Evolutionary conservation across 2,329 filamentous ascomycete species (phyloP).

Genomic region (Aplosporella prunicola): DNA sequence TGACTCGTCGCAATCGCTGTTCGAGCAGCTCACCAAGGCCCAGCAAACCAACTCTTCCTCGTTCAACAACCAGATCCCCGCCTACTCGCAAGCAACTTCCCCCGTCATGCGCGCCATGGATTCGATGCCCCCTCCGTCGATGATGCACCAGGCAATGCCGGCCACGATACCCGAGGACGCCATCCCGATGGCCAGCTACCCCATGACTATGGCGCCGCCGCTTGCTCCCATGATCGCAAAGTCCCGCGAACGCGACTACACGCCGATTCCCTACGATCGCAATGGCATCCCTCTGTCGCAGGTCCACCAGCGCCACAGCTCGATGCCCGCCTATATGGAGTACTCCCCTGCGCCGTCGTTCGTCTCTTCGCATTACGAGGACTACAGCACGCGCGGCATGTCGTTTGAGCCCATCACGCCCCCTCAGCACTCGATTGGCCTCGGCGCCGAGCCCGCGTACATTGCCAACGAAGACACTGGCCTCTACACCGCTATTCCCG

Average conservation of each 20-base stretch:
- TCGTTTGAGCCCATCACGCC: slow-evolving; percentile 96
- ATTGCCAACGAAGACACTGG: slow-evolving; percentile 97
- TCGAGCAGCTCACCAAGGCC: slow-evolving; percentile 98
- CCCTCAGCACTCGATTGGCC: slow-evolving; percentile 75
- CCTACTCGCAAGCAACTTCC: slow-evolving; percentile 71
- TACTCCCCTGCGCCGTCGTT: slow-evolving; percentile 97
- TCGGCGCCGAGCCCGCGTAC: slow-evolving; percentile 84
- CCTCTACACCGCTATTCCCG: slow-evolving; percentile 88
- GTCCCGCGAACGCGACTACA: slow-evolving; percentile 73
- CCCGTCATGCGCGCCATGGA: slow-evolving; percentile 86
- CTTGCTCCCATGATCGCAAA: slow-evolving; percentile 68
- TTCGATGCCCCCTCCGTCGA: slow-evolving; percentile 84
- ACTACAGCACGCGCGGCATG: slow-evolving; percentile 92
- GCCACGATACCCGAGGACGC: slow-evolving; percentile 49
- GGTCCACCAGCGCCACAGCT: slow-evolving; percentile 84
- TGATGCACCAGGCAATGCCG: slow-evolving; percentile 55
- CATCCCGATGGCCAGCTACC: slow-evolving; percentile 50
- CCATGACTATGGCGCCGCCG: slow-evolving; percentile 62
- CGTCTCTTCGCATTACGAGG: slow-evolving; percentile 96
- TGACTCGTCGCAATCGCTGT: slow-evolving; percentile 96
- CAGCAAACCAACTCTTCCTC: slow-evolving; percentile 98
- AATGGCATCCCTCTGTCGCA: slow-evolving; percentile 78
- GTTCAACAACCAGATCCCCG: slow-evolving; percentile 67
- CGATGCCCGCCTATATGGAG: slow-evolving; percentile 97
- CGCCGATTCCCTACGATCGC: slow-evolving; percentile 72